Evolutionary conservation across 148 eudicot genomes (phyloP).

Genomic region (Agrostemma githago): DNA sequence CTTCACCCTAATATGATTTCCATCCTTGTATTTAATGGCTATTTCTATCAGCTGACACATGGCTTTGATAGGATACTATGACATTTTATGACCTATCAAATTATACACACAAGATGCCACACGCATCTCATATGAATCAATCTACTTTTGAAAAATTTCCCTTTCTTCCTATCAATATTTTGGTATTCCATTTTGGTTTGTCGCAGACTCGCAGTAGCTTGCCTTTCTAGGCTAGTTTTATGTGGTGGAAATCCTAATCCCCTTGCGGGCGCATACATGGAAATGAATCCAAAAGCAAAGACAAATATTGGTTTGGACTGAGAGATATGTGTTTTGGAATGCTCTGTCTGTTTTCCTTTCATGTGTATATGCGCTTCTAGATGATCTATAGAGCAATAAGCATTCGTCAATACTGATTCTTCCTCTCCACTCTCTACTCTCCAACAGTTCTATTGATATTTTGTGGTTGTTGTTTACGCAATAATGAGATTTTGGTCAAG

Average conservation of each 20-base stretch:
- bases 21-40: too few relatives aligned
- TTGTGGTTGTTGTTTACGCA: not conserved
- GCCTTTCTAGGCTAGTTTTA: not conserved
- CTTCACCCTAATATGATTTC: too few relatives aligned
- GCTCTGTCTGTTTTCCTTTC: not conserved
- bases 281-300: not conserved
- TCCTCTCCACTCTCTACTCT: not conserved
- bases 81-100: too few relatives aligned
- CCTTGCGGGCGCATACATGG: not conserved
- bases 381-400: not conserved
- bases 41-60: too few relatives aligned
- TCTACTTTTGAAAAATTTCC: too few relatives aligned
- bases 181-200: not conserved
- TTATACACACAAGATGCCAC: too few relatives aligned
- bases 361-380: not conserved
- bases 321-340: not conserved
- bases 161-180: too few relatives aligned
- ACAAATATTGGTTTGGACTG: not conserved
- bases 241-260: not conserved
- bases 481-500: not conserved
- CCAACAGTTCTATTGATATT: not conserved
- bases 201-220: not conserved
- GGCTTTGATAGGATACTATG: too few relatives aligned
- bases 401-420: not conserved
- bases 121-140: too few relatives aligned